A percentile compares a stretch with the other conserved stretches of the same genome.
phyloP scores from a whole-genome alignment of 352 stramenopile genomes.

The Pythium angustatum region DNA sequence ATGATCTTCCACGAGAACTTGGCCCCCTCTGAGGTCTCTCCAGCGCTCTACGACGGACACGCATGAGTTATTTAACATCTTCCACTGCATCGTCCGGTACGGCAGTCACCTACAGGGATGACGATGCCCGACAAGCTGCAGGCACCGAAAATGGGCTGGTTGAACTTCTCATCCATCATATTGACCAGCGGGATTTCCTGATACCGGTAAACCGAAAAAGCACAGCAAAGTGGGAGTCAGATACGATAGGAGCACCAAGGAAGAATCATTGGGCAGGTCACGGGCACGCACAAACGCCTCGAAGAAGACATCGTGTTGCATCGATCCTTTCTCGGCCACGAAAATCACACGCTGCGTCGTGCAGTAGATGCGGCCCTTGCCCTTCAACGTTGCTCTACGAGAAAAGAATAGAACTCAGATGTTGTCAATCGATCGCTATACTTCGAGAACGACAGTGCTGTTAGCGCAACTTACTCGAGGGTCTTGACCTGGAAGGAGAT shows the following conservation, averaged over 20 bases:
- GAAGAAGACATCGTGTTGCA: slow-evolving; percentile 69
- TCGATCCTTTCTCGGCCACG: slow-evolving; percentile 67
- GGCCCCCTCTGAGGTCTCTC: slow-evolving; percentile 29
- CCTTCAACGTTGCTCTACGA: slow-evolving; percentile 58
- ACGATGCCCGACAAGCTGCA: slow-evolving; percentile 86
- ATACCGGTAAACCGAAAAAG: background rate
- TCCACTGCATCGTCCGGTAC: background rate
- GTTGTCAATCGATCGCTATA: background rate
- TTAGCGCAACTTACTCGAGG: slow-evolving; percentile 38
- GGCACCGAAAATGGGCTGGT: slow-evolving; percentile 88
- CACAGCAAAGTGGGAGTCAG: too few relatives aligned
- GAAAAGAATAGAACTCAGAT: background rate
- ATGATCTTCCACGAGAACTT: slow-evolving; percentile 78
- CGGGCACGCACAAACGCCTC: slow-evolving; percentile 62
- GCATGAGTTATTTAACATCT: too few relatives aligned
- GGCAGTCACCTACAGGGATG: slow-evolving; percentile 35
- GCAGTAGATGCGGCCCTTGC: slow-evolving; percentile 82
- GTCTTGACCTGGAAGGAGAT: slow-evolving; percentile 78
- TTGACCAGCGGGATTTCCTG: slow-evolving; percentile 75
- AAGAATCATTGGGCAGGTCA: background rate
- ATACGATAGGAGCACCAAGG: background rate
- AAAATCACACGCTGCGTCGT: slow-evolving; percentile 87
- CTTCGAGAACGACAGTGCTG: background rate
- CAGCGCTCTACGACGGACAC: slow-evolving; percentile 26
- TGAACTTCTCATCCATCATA: slow-evolving; percentile 90